Evolutionary conservation across 2,329 filamentous ascomycete genomes (phyloP).

Genomic region (Elsinoe australis): DNA sequence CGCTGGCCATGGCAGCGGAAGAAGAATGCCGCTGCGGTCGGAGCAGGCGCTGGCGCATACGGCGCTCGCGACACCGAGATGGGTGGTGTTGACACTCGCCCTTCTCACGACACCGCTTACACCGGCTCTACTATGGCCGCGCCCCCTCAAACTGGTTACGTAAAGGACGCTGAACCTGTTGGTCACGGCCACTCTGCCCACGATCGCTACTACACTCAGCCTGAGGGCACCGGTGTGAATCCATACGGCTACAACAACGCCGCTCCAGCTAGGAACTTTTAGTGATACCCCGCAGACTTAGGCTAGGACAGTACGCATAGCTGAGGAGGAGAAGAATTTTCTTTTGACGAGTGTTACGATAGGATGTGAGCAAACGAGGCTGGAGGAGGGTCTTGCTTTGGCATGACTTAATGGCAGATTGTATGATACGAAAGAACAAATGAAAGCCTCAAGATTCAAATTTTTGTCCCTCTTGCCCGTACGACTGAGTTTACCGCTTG

Average conservation of each 20-base stretch:
- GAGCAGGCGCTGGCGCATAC: conserved; percentile 25
- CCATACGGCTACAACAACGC: conserved; percentile 32
- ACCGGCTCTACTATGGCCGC: conserved; percentile 42
- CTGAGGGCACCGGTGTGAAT: conserved; percentile 33
- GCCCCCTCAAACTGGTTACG: conserved; percentile 27
- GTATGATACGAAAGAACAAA: conserved; percentile 5
- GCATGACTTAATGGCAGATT: conserved; percentile 15
- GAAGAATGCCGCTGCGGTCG: conserved; percentile 33
- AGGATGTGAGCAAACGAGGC: neutral
- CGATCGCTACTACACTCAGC: conserved; percentile 41
- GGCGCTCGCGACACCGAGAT: conserved; percentile 19
- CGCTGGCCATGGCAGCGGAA: conserved; percentile 35
- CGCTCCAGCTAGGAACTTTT: conserved; percentile 14
- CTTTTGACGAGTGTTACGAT: neutral
- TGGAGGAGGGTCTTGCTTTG: conserved; percentile 13
- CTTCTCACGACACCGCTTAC: conserved; percentile 44
- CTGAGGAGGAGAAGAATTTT: neutral
- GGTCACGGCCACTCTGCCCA: conserved; percentile 29
- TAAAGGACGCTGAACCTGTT: conserved; percentile 21
- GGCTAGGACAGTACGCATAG: conserved; percentile 1
- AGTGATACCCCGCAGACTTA: neutral
- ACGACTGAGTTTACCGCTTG: conserved; percentile 23
- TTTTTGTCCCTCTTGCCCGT: neutral
- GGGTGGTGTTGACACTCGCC: conserved; percentile 32
- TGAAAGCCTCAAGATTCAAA: neutral